Evolutionary conservation across 805 yeast genomes (phyloP).

Genomic region (Candida sphagnicola): DNA sequence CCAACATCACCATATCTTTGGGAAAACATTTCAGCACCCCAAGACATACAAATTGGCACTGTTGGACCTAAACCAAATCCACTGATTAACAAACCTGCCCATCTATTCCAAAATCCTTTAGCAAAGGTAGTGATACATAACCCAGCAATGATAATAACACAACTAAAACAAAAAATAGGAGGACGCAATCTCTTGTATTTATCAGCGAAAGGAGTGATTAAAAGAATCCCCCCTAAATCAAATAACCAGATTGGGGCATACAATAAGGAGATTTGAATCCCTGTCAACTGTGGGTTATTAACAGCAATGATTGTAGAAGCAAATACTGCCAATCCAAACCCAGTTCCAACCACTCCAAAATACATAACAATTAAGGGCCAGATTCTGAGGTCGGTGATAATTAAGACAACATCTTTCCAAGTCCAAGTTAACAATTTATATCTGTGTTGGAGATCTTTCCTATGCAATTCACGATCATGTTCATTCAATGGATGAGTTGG

Average conservation of each 20-base stretch:
- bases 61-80: constrained; percentile 90
- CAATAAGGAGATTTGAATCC: constrained; percentile 66
- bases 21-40: constrained; percentile 71
- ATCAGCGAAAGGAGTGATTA: constrained; percentile 79
- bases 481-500: constrained; percentile 46
- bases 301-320: constrained; percentile 71
- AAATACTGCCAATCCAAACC: constrained; percentile 77
- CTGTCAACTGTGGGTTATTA: constrained; percentile 56
- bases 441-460: constrained; percentile 52
- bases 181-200: constrained; percentile 55
- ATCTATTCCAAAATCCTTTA: constrained; percentile 64
- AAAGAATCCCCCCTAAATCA: constrained; percentile 70
- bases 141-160: constrained; percentile 67
- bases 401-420: constrained; percentile 48
- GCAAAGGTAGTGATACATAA: constrained; percentile 74
- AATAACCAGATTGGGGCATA: constrained; percentile 90
- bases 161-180: constrained; percentile 55
- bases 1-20: constrained; percentile 77
- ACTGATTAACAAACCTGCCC: constrained; percentile 73
- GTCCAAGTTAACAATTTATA: constrained; percentile 51
- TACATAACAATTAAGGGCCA: constrained; percentile 86
- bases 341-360: constrained; percentile 87
- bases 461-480: constrained; percentile 53
- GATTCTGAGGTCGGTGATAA: constrained; percentile 58
- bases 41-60: constrained; percentile 81